Percentiles rank a stretch among this genome's conserved stretches.
Evolutionary conservation across 495 filamentous ascomycete genomes (phyloP).

Genomic region (Penicillium fimorum): DNA sequence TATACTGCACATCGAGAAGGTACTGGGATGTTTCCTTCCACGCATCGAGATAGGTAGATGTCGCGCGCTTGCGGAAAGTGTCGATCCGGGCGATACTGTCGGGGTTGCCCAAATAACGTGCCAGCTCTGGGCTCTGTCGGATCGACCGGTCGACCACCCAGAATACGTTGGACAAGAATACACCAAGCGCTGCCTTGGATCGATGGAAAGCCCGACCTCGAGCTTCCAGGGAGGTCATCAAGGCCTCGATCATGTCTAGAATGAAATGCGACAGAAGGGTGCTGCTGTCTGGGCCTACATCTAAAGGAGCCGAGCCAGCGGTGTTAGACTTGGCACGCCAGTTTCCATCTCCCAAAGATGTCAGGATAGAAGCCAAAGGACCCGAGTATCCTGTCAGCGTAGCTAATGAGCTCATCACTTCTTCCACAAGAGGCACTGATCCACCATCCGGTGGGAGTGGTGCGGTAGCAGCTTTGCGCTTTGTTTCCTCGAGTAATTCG

Average conservation of each 20-base stretch:
- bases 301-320: constrained; percentile 69
- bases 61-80: constrained; percentile 80
- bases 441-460: constrained; percentile 78
- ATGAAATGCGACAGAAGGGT: constrained; percentile 88
- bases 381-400: constrained; percentile 83
- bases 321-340: constrained; percentile 64
- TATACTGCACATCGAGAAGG: constrained; percentile 90
- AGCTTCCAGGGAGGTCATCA: constrained; percentile 74
- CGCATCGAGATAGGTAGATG: constrained; percentile 76
- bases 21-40: constrained; percentile 85
- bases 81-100: constrained; percentile 67
- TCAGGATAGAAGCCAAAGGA: constrained; percentile 85
- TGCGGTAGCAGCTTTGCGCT: constrained; percentile 58
- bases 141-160: constrained; percentile 84
- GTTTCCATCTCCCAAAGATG: constrained; percentile 88
- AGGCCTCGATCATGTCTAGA: constrained; percentile 76
- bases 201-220: constrained; percentile 73
- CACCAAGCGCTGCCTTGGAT: constrained; percentile 74
- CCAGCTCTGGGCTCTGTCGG: constrained; percentile 69
- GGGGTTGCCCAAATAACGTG: constrained; percentile 62
- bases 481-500: constrained; percentile 84
- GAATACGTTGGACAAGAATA: constrained; percentile 89
- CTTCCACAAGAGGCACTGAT: constrained; percentile 70
- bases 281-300: constrained; percentile 85
- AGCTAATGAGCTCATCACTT: constrained; percentile 83